A percentile compares a stretch with the other conserved stretches of the same genome.
Conservation (phyloP, 2,329 filamentous ascomycete genomes). For the Chaetomium sp. region DNA sequence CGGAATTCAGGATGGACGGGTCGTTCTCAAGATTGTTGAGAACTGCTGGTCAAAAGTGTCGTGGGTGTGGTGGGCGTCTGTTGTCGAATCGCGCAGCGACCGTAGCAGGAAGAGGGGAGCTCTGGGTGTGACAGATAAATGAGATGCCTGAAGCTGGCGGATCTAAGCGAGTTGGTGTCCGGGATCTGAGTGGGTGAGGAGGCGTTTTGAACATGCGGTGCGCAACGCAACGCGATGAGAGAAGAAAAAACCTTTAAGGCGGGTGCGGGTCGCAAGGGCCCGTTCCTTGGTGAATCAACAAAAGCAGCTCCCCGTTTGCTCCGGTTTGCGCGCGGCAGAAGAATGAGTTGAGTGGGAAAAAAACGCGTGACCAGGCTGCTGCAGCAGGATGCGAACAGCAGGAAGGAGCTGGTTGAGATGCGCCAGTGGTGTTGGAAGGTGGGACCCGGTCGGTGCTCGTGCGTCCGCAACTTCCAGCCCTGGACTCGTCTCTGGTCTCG, state of each 20-base stretch:
- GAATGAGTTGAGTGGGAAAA: constrained; percentile 4
- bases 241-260: background rate
- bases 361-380: constrained; percentile 25
- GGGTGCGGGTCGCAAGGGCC: constrained; percentile 4
- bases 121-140: constrained; percentile 19
- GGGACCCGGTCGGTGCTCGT: constrained; percentile 18
- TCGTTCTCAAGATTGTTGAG: too few relatives aligned
- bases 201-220: constrained; percentile 4
- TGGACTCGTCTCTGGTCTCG: constrained; percentile 7
- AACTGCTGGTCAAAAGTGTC: too few relatives aligned
- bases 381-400: constrained; percentile 15
- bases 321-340: background rate
- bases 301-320: background rate
- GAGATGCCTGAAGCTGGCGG: constrained; percentile 14
- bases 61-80: too few relatives aligned
- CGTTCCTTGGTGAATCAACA: constrained; percentile 17
- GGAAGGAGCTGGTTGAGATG: constrained; percentile 16
- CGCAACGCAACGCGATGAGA: background rate
- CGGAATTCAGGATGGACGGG: too few relatives aligned
- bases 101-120: constrained; percentile 4
- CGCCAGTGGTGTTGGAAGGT: constrained; percentile 20
- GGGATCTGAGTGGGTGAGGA: background rate
- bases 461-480: constrained; percentile 18
- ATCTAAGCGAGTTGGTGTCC: constrained; percentile 5
- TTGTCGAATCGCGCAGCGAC: constrained; percentile 5